Evolutionary conservation across 139 green algal species (phyloP).

Genomic region (Tetraselmis striata): DNA sequence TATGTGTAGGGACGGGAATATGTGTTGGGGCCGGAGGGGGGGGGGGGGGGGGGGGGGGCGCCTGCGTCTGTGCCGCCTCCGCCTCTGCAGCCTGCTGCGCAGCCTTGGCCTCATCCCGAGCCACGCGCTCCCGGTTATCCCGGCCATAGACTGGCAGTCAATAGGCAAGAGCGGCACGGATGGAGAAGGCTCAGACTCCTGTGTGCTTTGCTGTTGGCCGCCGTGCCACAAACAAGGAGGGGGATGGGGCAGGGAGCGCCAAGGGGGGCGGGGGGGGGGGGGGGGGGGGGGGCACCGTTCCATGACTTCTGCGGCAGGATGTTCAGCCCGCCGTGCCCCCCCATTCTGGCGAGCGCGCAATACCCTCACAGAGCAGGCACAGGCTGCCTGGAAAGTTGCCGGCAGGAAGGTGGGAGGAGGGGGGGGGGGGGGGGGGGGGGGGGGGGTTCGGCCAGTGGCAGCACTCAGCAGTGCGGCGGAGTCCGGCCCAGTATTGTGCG

Average conservation of each 20-base stretch:
- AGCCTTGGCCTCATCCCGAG: slow-evolving; percentile 41
- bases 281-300: slow-evolving; percentile 57
- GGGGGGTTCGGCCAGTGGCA: too few species aligned
- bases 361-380: not conserved
- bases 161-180: not conserved
- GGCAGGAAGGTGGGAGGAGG: too few species aligned
- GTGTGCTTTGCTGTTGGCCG: not conserved
- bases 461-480: too few species aligned
- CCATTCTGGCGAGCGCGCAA: slow-evolving; percentile 51
- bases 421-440: too few species aligned
- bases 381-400: not conserved
- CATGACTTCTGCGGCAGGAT: slow-evolving; percentile 93
- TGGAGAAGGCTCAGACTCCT: not conserved
- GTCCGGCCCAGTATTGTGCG: too few species aligned
- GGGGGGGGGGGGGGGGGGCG: not conserved
- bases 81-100: slow-evolving; percentile 21
- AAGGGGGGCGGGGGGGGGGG: too few species aligned
- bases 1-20: not conserved
- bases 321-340: slow-evolving; percentile 90
- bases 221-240: too few species aligned
- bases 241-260: not conserved
- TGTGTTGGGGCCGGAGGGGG: not conserved
- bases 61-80: slow-evolving; percentile 4
- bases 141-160: slow-evolving; percentile 85
- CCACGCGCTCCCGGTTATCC: slow-evolving; percentile 63